These are phyloP conservation scores for Linderina pennispora DNA, from an alignment of 192 early-diverging fungal species.

Conservation along the genomic window DNA sequence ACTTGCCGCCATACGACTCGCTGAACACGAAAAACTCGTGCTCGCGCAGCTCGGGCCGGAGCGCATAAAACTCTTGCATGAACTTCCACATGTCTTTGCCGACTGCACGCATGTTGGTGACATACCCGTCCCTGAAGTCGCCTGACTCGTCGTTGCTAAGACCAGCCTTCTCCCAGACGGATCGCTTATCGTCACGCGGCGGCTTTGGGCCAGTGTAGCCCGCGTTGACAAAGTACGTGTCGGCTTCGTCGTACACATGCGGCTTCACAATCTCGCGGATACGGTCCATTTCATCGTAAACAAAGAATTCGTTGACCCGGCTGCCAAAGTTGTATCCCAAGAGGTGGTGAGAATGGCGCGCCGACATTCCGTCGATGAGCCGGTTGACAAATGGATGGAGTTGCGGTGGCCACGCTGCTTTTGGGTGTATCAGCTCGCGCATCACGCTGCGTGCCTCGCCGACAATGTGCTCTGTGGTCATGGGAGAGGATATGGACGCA, in stretches of 20 bases:
- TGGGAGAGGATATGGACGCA: conserved; percentile 21
- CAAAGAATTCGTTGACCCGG: not conserved
- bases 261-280: conserved; percentile 1
- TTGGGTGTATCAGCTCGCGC: conserved; percentile 14
- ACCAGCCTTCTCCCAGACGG: conserved; percentile 35
- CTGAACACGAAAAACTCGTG: conserved; percentile 63
- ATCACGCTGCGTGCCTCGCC: conserved; percentile 14
- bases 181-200: conserved; percentile 10
- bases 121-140: conserved; percentile 60
- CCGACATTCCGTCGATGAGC: conserved; percentile 6
- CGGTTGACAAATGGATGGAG: conserved; percentile 19
- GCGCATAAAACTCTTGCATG: conserved; percentile 62
- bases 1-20: conserved; percentile 65
- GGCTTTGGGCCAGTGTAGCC: conserved; percentile 22
- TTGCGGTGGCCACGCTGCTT: conserved; percentile 10
- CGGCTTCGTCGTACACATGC: not conserved
- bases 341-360: conserved; percentile 17
- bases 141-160: conserved; percentile 20
- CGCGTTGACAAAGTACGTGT: conserved; percentile 33
- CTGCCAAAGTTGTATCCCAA: too few relatives aligned
- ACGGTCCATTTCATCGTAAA: conserved; percentile 2
- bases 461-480: conserved; percentile 16
- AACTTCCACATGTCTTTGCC: conserved; percentile 63
- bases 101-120: conserved; percentile 61
- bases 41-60: conserved; percentile 55